Conservation (phyloP, 2,329 filamentous ascomycete species). For the Ophiostoma perfectum region DNA sequence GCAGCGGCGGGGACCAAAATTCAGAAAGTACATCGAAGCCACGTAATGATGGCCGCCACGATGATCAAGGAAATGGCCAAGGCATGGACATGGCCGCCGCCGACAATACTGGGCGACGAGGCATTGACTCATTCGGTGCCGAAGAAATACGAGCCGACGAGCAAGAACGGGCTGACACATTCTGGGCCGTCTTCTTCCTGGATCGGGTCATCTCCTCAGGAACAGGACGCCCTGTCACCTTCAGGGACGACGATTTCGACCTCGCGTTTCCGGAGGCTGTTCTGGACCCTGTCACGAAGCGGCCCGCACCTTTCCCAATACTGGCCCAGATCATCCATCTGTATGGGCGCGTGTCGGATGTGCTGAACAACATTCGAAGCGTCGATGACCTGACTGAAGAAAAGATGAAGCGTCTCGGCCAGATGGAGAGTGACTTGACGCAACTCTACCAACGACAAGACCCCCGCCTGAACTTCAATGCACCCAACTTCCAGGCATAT, state of each 20-base stretch:
- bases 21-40: slow-evolving; percentile 26
- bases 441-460: slow-evolving; percentile 67
- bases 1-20: not conserved
- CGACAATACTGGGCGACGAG: not conserved
- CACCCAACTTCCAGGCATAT: slow-evolving; percentile 79
- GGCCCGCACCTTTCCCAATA: slow-evolving; percentile 73
- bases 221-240: slow-evolving; percentile 75
- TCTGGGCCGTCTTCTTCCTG: slow-evolving; percentile 85
- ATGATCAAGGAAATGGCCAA: not conserved
- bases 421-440: slow-evolving; percentile 78
- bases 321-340: slow-evolving; percentile 80
- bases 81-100: not conserved
- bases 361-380: slow-evolving; percentile 74
- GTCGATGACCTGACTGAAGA: slow-evolving; percentile 69
- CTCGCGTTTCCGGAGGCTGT: slow-evolving; percentile 58
- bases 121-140: slow-evolving; percentile 32
- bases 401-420: slow-evolving; percentile 63
- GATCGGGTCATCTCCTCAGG: slow-evolving; percentile 84
- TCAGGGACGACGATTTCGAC: slow-evolving; percentile 81
- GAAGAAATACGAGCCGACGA: slow-evolving; percentile 62
- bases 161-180: slow-evolving; percentile 77
- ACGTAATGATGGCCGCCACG: not conserved
- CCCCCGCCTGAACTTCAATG: slow-evolving; percentile 72
- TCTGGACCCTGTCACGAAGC: slow-evolving; percentile 54
- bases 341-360: slow-evolving; percentile 76